These are phyloP conservation scores for Pleurotus salmoneostramineus DNA, from an alignment of 768 basidiomycete species.

Conservation along the genomic window DNA sequence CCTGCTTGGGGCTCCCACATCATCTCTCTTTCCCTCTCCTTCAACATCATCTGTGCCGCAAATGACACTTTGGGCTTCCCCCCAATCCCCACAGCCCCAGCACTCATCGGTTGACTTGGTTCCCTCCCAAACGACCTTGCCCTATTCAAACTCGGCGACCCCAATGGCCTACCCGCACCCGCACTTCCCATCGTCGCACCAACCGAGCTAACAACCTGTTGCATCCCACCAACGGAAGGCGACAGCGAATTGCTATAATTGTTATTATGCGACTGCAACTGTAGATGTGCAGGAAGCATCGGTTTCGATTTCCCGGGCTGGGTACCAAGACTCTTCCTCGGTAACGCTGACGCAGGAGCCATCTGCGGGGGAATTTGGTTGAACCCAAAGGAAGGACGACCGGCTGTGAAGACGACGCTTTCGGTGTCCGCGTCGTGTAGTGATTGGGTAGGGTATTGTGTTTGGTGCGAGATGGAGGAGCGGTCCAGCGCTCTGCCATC, in stretches of 20 bases:
- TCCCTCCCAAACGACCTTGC: neutral
- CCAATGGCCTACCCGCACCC: neutral
- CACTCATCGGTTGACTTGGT: neutral
- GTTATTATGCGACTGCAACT: neutral
- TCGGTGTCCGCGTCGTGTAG: slow-evolving; percentile 7
- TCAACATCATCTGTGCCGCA: slow-evolving; percentile 4
- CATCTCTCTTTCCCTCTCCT: slow-evolving; percentile 6
- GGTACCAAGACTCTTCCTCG: neutral
- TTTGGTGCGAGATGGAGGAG: slow-evolving; percentile 8
- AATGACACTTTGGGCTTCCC: slow-evolving; percentile 5
- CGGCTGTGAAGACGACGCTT: slow-evolving; percentile 6
- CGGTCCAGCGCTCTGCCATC: slow-evolving; percentile 8
- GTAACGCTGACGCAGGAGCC: neutral
- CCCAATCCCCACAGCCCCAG: neutral
- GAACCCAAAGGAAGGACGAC: slow-evolving; percentile 4
- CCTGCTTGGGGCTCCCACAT: slow-evolving; percentile 1
- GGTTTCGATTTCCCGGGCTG: slow-evolving; percentile 1
- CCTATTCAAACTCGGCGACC: neutral
- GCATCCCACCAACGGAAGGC: neutral
- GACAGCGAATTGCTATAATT: neutral
- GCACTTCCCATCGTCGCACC: neutral
- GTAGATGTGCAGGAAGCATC: slow-evolving; percentile 2
- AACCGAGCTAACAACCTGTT: neutral
- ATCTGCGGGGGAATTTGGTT: neutral
- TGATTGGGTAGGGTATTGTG: slow-evolving; percentile 1